Conservation (phyloP, 1,284 basidiomycete species). For the Coriolopsis trogii region DNA sequence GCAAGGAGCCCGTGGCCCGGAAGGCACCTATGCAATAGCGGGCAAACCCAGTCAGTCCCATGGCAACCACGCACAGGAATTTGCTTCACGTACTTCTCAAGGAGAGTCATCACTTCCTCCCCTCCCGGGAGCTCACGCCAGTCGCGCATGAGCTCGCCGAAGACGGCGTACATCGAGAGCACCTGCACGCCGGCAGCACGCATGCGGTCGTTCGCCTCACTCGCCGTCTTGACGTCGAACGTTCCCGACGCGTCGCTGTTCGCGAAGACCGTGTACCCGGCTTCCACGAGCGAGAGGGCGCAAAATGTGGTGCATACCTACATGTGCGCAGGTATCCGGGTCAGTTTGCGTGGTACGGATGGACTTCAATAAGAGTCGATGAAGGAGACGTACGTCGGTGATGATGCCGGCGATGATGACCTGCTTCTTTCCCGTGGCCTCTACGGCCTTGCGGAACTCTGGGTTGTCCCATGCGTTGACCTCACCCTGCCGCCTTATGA, state of each 20-base stretch:
- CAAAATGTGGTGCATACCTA: constrained; percentile 53
- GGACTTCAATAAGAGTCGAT: no score
- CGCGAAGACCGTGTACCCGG: constrained; percentile 49
- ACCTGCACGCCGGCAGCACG: background rate
- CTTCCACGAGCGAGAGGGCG: constrained; percentile 45
- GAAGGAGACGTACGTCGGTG: constrained; percentile 48
- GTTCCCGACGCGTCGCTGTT: constrained; percentile 49
- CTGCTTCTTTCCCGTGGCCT: constrained; percentile 50
- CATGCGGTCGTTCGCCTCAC: constrained; percentile 26
- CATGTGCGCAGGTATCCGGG: no score
- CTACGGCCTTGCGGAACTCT: constrained; percentile 47
- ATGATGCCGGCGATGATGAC: constrained; percentile 49
- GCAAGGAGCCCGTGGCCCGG: no score
- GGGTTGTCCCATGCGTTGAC: constrained; percentile 53
- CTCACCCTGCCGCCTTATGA: constrained; percentile 50
- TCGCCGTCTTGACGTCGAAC: constrained; percentile 40
- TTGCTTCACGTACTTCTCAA: constrained; percentile 43
- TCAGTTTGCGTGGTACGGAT: no score
- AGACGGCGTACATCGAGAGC: constrained; percentile 32
- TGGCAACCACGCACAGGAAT: no score
- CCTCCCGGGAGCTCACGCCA: constrained; percentile 48
- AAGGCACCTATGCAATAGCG: no score
- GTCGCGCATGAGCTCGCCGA: constrained; percentile 48
- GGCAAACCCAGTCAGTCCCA: no score
- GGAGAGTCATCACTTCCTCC: constrained; percentile 43